Evolutionary conservation across 2,329 filamentous ascomycete genomes (phyloP), one percentile per base, ranked within the genome.

Genomic region (Fusarium nygamai): DNA sequence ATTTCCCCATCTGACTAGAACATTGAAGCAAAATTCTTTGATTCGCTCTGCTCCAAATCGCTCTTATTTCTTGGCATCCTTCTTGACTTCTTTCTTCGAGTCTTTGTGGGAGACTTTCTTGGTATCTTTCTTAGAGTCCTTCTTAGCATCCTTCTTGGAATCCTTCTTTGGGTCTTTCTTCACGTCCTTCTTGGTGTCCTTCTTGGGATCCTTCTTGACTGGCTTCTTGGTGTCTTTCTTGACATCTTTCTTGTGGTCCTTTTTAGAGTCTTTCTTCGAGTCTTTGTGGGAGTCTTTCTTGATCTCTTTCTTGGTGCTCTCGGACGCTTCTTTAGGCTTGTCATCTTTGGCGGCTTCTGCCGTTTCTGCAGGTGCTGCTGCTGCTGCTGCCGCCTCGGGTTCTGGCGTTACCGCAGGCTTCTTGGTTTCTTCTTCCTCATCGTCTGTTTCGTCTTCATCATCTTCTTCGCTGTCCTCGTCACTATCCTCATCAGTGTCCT

Each of bases 401-500:
- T 17, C 29, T 50, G 56, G n/a, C 24, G 33, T 20, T 50, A 64
- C 34, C 11, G 39, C 57, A 22, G 67, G 54, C 38, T 65, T 58
- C 47, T 78, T 75, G 16, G 66, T 71, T 34, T 74, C 68, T 29
- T 70, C 64, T 16, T 71, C 67, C 7, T 75, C 71, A 20, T 69
- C 61, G 24, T 75, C 63, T 33, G 34, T 75, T 43, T 71, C 73
- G 10, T 64, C 64, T 6, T 75, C 65, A 11, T 70, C 70, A 0
- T 70, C 48, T 1, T 77, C 69, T 1, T 70, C 61, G 8, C 71
- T 61, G 1, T 70, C 72, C 1, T 67, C 68, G 12, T 72, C 69
- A 11, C 76, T 64, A 29, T 72, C 71, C 39, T 77, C 54, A 8
- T 64, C 74, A 41, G 79, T 71, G 14, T 76, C 76, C 11, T 74